Evolutionary conservation across 495 filamentous ascomycete genomes (phyloP).

Genomic region (Lepraria neglecta): DNA sequence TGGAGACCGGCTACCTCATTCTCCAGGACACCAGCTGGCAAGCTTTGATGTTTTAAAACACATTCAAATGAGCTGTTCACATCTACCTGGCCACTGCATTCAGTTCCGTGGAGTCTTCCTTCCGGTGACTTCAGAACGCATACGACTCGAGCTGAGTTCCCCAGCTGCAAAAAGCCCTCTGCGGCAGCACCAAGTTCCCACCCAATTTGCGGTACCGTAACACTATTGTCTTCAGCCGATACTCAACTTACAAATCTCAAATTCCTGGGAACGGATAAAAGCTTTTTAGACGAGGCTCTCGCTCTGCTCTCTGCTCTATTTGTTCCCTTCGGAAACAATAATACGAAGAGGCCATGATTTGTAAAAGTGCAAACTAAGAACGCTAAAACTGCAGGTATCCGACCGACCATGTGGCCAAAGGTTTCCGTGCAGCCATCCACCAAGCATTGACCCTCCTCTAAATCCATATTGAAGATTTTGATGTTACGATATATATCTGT

Average conservation of each 20-base stretch:
- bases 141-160: too few relatives aligned
- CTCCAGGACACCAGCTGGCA: too few relatives aligned
- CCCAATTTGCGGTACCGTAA: neutral
- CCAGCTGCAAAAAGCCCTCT: neutral
- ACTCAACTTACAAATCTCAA: neutral
- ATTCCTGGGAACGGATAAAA: neutral
- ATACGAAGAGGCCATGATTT: neutral
- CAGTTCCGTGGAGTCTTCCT: too few relatives aligned
- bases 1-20: too few relatives aligned
- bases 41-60: too few relatives aligned
- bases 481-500: neutral
- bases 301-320: too few relatives aligned
- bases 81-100: too few relatives aligned
- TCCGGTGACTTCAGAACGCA: too few relatives aligned
- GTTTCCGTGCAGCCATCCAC: constrained; percentile 2
- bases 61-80: too few relatives aligned
- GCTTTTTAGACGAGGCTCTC: too few relatives aligned
- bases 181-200: neutral
- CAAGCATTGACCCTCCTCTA: neutral
- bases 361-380: too few relatives aligned
- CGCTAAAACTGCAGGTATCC: constrained; percentile 1
- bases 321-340: neutral
- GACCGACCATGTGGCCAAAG: neutral
- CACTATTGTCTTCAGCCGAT: neutral
- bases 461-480: neutral